Base-by-base conservation (phyloP, 2,329 filamentous ascomycete species). In the Colletotrichum chlorophyti region DNA sequence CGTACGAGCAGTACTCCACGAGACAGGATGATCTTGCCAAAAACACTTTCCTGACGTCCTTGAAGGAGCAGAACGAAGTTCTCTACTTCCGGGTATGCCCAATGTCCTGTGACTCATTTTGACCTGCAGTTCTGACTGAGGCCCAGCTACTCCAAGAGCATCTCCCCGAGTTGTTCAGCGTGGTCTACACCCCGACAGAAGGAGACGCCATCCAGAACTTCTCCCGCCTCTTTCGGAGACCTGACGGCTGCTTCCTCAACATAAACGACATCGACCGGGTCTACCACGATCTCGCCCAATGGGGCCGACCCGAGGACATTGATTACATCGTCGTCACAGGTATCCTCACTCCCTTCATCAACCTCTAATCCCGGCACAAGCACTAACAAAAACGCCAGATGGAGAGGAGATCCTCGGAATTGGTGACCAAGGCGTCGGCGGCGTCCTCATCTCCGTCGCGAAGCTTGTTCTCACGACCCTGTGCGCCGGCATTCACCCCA, bases 161-260 rank as follows among this genome's bases (percentile, higher is more conserved):
- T 66, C 75, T 96, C 17, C 87, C 90, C 63, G 91, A 96, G 69
- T 95, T 96, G 90, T 93, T 96, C 68, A 86, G 88, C 35, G 79
- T 96, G n/a, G 91, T 96, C 24, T 97, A 96, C 69, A 96, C 93
- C 0, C 93, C 93, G 0, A 96, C 93, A 0, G 92, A 96, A 74
- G 91, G 91, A 8, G 91, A 96, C 35, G 93, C 93, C 0, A 96
- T 96, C 47, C 85, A 91, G 64, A 90, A 93, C 63, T 96, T 91
- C 69, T 95, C 91, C 0, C 77, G 87, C 0, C 71, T 95, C 0
- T 96, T 96, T 67, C 79, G 93, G 10, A 80, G 84, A 15, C 91
- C 92, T 0, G 89, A 94, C 64, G 93, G 93, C 0, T 92, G 91
- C 65, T 96, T 92, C 64, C 73, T 96, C 47, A 91, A 90, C 65